phyloP scores from a whole-genome alignment of 495 filamentous ascomycete species.

The Usnea hakonensis region DNA sequence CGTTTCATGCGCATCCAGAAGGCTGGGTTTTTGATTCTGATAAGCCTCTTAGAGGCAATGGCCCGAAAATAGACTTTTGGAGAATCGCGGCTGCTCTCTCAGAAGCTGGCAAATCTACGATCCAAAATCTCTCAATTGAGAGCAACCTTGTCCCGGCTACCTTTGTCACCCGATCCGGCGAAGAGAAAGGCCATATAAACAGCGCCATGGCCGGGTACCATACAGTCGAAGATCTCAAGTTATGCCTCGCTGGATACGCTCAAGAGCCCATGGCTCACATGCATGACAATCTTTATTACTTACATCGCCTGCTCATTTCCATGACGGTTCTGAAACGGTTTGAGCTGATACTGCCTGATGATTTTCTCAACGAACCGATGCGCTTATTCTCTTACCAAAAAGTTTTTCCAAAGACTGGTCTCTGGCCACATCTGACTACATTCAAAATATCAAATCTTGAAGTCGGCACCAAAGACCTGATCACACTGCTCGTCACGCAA shows the following conservation, averaged over 20 bases:
- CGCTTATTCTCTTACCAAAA: not conserved
- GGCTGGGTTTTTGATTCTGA: not conserved
- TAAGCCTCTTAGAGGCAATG: not conserved
- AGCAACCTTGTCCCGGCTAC: not conserved
- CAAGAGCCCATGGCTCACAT: not conserved
- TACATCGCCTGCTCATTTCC: not conserved
- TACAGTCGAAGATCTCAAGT: not conserved
- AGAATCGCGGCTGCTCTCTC: not conserved
- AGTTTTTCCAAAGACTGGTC: not conserved
- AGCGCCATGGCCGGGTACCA: not conserved
- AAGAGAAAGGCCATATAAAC: not conserved
- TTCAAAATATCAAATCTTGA: not conserved
- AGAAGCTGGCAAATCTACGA: not conserved
- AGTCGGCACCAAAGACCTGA: not conserved
- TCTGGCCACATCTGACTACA: not conserved
- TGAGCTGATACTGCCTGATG: not conserved
- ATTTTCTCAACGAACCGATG: not conserved
- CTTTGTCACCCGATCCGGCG: not conserved
- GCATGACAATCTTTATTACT: not conserved
- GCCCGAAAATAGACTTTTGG: not conserved
- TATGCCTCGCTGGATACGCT: not conserved
- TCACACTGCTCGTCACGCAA: not conserved
- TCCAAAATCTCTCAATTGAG: not conserved
- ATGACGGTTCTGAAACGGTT: not conserved
- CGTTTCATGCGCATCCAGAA: not conserved